Evolutionary conservation across 495 filamentous ascomycete species (phyloP), one percentile per base, ranked within the genome.

Genomic region (Apodospora peruviana): DNA sequence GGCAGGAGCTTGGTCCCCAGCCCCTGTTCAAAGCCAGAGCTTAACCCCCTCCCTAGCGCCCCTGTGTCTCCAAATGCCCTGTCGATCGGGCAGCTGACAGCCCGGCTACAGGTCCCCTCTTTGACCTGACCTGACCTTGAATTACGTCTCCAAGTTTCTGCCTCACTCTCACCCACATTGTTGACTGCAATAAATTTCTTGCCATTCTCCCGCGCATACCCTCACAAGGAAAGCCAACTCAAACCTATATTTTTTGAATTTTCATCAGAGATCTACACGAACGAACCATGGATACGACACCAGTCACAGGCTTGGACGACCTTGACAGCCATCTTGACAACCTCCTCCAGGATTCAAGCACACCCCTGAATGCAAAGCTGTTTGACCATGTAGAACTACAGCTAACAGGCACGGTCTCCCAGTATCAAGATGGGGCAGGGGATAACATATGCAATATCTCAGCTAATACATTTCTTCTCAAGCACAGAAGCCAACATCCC

Each of bases 351-450:
- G 66, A 72, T 52, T 61, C 74, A 8, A 52, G 46, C 4, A 45
- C 68, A 4, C 48, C 60, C 0, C 61, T 75, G 20, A 66, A 68
- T 52, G 54, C 52, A 11, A 76, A 76, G 53, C 57, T 79, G 2
- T 76, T 79, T 36, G 76, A 80, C 48, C 66, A 78, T 51, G 68
- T 80, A 23, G 72, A 76, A 47, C 66, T 80, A 0, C 76, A 80
- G 50, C 65, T 80, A 16, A 77, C 68, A 43, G 72, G 74, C 68
- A 62, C 14, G 59, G 39, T 43, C 12, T 22, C 29, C 22, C 18
- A 4, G 4, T 34, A 8, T n/a, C n/a, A n/a, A n/a, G n/a, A n/a
- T n/a, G n/a, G n/a, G n/a, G n/a, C n/a, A n/a, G n/a, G n/a, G n/a
- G n/a, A n/a, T n/a, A n/a, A n/a, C n/a, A n/a, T n/a, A n/a, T n/a